phyloP scores from a whole-genome alignment of 1,284 basidiomycete species.

The Earliella scabrosa region DNA sequence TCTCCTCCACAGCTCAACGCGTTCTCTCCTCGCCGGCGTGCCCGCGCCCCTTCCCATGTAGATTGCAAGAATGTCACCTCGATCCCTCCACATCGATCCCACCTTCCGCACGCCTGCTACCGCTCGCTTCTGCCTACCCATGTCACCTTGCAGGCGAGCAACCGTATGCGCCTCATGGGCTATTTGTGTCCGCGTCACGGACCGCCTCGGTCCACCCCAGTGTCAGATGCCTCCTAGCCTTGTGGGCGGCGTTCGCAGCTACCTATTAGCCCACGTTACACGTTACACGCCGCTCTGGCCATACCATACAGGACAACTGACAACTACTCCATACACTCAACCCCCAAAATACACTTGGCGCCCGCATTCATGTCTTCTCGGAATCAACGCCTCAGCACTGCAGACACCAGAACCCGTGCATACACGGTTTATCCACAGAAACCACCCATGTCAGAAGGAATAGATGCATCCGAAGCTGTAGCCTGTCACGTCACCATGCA shows the following conservation, averaged over 20 bases:
- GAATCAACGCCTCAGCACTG: background rate
- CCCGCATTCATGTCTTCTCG: background rate
- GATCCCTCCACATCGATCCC: background rate
- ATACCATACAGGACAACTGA: no score
- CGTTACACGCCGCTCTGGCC: no score
- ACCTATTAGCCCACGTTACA: no score
- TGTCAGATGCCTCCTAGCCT: constrained; percentile 7
- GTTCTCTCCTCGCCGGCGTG: constrained; percentile 5
- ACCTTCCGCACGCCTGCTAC: no score
- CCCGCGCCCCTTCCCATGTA: constrained; percentile 14
- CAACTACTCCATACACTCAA: no score
- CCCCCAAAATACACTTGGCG: background rate
- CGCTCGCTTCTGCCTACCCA: background rate
- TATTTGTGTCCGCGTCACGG: background rate
- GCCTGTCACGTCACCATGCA: constrained; percentile 63
- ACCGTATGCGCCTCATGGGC: background rate
- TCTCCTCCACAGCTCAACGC: background rate
- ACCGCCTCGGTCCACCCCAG: constrained; percentile 1
- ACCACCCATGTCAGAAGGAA: background rate
- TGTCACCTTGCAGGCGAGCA: background rate
- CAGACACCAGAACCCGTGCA: background rate
- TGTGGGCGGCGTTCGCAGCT: background rate
- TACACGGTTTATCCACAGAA: no score
- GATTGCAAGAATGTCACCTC: background rate
- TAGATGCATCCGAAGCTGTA: background rate